Conservation (phyloP, 2,329 filamentous ascomycete species). For the Fusarium citri region DNA sequence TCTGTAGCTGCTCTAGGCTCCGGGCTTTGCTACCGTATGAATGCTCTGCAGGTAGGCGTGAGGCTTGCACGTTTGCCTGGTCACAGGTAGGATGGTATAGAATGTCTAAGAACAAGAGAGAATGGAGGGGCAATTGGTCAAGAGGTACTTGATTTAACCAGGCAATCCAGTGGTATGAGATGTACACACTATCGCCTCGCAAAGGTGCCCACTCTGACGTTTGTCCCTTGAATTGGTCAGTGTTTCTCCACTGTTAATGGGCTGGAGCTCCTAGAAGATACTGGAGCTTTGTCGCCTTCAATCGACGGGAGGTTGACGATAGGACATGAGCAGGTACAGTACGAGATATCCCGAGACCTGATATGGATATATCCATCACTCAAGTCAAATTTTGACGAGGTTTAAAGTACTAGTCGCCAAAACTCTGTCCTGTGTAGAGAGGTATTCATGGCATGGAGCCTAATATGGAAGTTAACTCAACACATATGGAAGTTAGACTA, state of each 20-base stretch:
- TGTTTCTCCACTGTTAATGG: conserved; percentile 38
- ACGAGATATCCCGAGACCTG: conserved; percentile 16
- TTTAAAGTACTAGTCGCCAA: neutral
- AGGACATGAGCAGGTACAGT: conserved; percentile 5
- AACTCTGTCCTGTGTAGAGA: neutral
- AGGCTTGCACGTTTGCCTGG: conserved; percentile 40
- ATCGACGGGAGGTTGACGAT: conserved; percentile 5
- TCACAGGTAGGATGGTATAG: conserved; percentile 44
- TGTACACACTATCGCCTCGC: conserved; percentile 22
- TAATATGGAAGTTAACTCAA: conserved; percentile 18
- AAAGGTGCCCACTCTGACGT: conserved; percentile 36
- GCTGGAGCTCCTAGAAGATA: conserved; percentile 42
- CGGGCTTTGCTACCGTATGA: neutral
- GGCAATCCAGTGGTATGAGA: fast-evolving
- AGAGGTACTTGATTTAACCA: conserved; percentile 22
- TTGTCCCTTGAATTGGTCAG: conserved; percentile 23
- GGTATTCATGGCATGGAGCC: conserved; percentile 13
- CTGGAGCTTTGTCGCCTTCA: conserved; percentile 37
- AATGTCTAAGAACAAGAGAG: conserved; percentile 57
- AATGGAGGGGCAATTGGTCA: conserved; percentile 50
- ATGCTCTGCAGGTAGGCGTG: conserved; percentile 19
- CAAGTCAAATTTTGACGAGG: neutral
- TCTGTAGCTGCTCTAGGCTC: conserved; percentile 21
- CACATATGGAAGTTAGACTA: too few relatives aligned
- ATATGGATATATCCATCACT: neutral